phyloP scores from a whole-genome alignment of 2,329 filamentous ascomycete species.

The Juglanconis oblonga region DNA sequence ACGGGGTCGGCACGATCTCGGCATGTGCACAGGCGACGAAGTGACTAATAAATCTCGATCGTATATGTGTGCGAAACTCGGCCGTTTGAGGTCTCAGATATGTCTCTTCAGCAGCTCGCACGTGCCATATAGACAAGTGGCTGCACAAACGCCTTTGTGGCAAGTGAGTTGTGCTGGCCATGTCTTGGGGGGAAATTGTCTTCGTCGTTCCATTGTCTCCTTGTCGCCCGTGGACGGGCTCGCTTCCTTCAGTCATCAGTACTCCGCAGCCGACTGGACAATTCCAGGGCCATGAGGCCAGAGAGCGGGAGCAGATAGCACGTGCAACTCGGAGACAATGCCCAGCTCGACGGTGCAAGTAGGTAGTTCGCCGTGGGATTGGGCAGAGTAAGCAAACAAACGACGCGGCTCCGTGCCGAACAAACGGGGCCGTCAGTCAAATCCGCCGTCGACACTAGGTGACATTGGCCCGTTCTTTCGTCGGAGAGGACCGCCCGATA shows the following conservation, averaged over 20 bases:
- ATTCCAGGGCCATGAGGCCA: neutral
- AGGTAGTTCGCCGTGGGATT: neutral
- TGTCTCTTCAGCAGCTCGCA: conserved; percentile 1
- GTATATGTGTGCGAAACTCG: conserved; percentile 1
- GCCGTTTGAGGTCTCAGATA: conserved; percentile 10
- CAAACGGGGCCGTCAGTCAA: neutral
- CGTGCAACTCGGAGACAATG: neutral
- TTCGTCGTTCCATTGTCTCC: neutral
- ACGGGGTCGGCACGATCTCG: too few species aligned
- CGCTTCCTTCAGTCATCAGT: neutral
- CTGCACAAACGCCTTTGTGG: conserved; percentile 1
- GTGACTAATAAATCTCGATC: neutral
- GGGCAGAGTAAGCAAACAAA: neutral
- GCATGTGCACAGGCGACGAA: neutral
- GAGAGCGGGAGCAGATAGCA: neutral
- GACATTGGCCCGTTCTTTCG: neutral
- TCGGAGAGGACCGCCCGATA: too few species aligned
- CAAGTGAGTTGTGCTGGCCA: neutral
- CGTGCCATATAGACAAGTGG: neutral
- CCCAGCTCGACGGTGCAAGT: neutral
- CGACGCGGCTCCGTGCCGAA: neutral
- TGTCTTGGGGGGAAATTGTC: conserved; percentile 5
- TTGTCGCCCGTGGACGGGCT: neutral
- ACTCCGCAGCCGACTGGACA: neutral
- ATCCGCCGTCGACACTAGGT: neutral